Percentiles rank a stretch among this genome's conserved stretches.
Evolutionary conservation across 2,329 filamentous ascomycete species (phyloP).

Genomic region (Monilinia fructigena): DNA sequence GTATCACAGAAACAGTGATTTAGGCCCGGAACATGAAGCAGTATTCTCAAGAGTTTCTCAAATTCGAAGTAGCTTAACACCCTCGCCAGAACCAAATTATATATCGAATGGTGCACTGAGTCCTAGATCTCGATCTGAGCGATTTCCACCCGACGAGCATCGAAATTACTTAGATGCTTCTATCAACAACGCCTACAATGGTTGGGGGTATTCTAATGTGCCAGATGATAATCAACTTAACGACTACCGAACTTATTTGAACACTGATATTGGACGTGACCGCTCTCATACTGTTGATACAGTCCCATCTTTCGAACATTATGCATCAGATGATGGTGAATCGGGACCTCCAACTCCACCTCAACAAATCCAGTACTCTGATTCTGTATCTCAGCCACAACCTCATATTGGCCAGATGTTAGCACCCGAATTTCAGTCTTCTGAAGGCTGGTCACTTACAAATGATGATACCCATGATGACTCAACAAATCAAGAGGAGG

Average conservation of each 20-base stretch:
- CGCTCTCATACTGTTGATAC: constrained; percentile 34
- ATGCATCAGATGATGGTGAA: constrained; percentile 29
- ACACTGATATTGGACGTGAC: neutral
- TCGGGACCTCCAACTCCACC: constrained; percentile 19
- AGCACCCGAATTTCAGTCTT: constrained; percentile 17
- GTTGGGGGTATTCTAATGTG: neutral
- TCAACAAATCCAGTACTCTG: constrained; percentile 7
- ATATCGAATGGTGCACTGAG: neutral
- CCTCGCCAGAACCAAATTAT: constrained; percentile 8
- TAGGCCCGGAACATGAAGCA: constrained; percentile 22
- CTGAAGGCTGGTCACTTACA: constrained; percentile 13
- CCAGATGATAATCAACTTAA: neutral
- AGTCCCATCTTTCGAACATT: constrained; percentile 33
- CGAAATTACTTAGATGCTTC: constrained; percentile 16
- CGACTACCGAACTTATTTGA: neutral
- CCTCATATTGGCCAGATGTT: constrained; percentile 22
- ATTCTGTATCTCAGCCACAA: neutral
- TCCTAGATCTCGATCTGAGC: neutral
- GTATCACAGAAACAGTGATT: constrained; percentile 4
- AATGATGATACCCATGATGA: constrained; percentile 4
- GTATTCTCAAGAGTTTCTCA: constrained; percentile 21
- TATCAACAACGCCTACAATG: constrained; percentile 10
- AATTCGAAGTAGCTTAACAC: constrained; percentile 8
- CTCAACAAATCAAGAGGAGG: constrained; percentile 2
- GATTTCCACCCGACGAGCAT: constrained; percentile 13